Evolutionary conservation across 257 asterid species (phyloP).

Genomic region (Coffea eugenioides): DNA sequence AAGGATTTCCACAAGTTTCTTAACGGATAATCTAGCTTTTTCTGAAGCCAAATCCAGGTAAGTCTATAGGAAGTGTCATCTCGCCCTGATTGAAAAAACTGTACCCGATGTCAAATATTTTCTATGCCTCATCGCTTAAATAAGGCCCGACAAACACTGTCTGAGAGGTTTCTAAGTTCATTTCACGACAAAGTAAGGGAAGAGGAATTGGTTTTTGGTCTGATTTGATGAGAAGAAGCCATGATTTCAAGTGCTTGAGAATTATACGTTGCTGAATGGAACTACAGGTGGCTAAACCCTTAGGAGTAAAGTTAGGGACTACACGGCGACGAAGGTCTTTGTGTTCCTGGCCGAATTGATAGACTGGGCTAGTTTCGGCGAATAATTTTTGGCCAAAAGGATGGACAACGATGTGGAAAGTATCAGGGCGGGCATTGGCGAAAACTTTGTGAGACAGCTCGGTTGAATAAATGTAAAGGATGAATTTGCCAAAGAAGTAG

Average conservation of each 20-base stretch:
- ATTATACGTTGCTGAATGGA: constrained; percentile 63
- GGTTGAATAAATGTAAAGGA: constrained; percentile 65
- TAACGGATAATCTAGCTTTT: constrained; percentile 70
- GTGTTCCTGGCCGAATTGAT: constrained; percentile 73
- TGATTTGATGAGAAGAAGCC: constrained; percentile 31
- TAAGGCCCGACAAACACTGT: constrained; percentile 82
- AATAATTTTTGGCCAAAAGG: constrained; percentile 82
- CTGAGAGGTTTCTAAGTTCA: constrained; percentile 89
- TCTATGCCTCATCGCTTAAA: constrained; percentile 41
- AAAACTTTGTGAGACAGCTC: constrained; percentile 69
- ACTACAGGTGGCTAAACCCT: constrained; percentile 54
- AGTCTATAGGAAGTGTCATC: constrained; percentile 73
- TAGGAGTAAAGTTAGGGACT: constrained; percentile 80
- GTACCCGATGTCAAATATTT: constrained; percentile 54
- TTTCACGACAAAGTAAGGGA: constrained; percentile 66
- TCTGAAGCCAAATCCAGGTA: constrained; percentile 83
- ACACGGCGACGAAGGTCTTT: constrained; percentile 64
- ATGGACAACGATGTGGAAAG: constrained; percentile 76
- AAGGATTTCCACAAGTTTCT: constrained; percentile 51
- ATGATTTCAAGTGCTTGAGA: constrained; percentile 53
- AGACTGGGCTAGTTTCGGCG: constrained; percentile 66
- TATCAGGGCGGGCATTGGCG: constrained; percentile 74
- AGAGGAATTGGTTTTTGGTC: constrained; percentile 37
- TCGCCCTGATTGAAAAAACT: constrained; percentile 67
- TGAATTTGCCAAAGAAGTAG: constrained; percentile 67